These are phyloP conservation scores for Hypoxylon rickii DNA, from an alignment of 495 filamentous ascomycete species.

Conservation along the genomic window DNA sequence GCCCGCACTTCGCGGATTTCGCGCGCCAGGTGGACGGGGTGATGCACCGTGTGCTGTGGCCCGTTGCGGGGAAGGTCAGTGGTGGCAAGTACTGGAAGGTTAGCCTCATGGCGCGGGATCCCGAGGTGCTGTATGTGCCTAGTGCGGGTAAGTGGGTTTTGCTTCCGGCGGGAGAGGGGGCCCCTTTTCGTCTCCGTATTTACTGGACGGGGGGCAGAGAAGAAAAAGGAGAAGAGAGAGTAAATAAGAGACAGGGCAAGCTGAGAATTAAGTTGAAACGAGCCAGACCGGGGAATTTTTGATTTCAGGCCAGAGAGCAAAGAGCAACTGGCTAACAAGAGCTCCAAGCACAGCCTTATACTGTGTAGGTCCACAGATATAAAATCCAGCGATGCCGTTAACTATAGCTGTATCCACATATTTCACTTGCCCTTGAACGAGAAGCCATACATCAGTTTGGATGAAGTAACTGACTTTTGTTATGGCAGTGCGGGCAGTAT, in stretches of 20 bases:
- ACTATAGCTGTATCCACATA: too few species aligned
- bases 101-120: constrained; percentile 32
- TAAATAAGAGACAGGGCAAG: too few species aligned
- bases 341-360: too few species aligned
- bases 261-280: too few species aligned
- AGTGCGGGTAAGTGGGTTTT: constrained; percentile 15
- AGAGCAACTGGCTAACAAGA: too few species aligned
- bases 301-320: too few species aligned
- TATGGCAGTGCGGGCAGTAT: constrained; percentile 10
- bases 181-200: neutral
- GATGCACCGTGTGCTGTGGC: constrained; percentile 1
- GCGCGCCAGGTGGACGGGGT: neutral
- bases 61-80: constrained; percentile 9
- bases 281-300: too few species aligned
- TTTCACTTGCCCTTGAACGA: too few species aligned
- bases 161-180: neutral
- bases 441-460: neutral
- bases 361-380: too few species aligned
- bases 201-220: neutral
- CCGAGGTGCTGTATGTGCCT: constrained; percentile 17
- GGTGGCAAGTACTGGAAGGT: constrained; percentile 19
- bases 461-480: constrained; percentile 4
- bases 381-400: too few species aligned
- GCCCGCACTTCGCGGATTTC: constrained; percentile 9
- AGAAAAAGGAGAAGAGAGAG: too few species aligned